Conservation (phyloP, 805 yeast species). For the Kodamaea neixiangensis region DNA sequence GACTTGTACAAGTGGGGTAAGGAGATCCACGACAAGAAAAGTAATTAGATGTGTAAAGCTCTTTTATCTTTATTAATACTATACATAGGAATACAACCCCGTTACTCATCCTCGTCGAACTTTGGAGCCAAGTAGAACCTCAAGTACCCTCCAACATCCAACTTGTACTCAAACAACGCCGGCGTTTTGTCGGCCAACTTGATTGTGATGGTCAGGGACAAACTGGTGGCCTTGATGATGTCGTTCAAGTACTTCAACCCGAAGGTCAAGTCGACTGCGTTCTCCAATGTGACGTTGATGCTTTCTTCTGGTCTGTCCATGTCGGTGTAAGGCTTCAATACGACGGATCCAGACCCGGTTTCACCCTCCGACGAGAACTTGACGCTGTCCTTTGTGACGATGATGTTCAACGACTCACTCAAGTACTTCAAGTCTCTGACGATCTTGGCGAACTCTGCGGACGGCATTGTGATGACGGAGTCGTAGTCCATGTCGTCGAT, state of each 20-base stretch:
- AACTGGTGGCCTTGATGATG: conserved; percentile 86
- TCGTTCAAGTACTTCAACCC: conserved; percentile 90
- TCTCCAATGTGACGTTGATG: conserved; percentile 73
- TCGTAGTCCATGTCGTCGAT: conserved; percentile 94
- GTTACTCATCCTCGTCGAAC: conserved; percentile 84
- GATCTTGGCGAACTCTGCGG: conserved; percentile 84
- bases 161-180: conserved; percentile 87
- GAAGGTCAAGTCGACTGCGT: conserved; percentile 85
- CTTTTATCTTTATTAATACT: neutral
- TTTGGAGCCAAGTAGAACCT: conserved; percentile 97
- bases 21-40: conserved; percentile 63
- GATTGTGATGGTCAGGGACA: conserved; percentile 75
- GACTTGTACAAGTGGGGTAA: conserved; percentile 80
- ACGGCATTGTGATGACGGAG: conserved; percentile 82
- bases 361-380: conserved; percentile 91
- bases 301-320: conserved; percentile 78
- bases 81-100: neutral
- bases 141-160: conserved; percentile 83
- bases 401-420: conserved; percentile 82
- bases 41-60: neutral
- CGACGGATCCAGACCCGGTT: conserved; percentile 82
- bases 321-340: conserved; percentile 80
- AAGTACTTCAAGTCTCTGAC: conserved; percentile 84
- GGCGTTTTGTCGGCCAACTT: conserved; percentile 91
- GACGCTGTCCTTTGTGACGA: conserved; percentile 89